Evolutionary conservation across 225 moss, liverwort and hornwort species (phyloP), one percentile per base, ranked within the genome.

Genomic region (Lunularia cruciata): DNA sequence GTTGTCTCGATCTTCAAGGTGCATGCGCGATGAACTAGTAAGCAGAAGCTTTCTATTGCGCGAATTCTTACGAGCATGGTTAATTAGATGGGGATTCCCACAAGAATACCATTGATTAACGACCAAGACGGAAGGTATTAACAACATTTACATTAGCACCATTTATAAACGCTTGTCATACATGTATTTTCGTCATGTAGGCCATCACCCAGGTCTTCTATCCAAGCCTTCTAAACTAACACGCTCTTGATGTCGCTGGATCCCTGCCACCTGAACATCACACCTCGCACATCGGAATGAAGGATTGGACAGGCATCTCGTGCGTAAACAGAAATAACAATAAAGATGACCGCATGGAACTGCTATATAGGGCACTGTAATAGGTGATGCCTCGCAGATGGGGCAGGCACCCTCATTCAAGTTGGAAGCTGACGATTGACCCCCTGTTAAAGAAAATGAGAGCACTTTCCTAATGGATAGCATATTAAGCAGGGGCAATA

Each of bases 291-390:
- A 98, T 60, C 80, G 85, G 2, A 91, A 91, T 62, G 85, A 83
- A 20, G 86, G 75, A 78, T 93, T 93, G 58, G 93, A 79, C 30
- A 98, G 84, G 60, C 79, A 89, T 49, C 98, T 85, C 19, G 93
- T 98, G 37, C 98, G 87, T 47, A 98, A 78, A 57, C 98, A 98
- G 47, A 91, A 98, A 73, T 98, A 98, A 67, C 93, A 98, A 68
- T 93, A 91, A 31, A 88, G 54, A 81, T 98, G 93, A 42, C 93
- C 81, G 65, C 98, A 98, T 20, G 98, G 93, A 23, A 98, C 73
- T 35, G 93, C 83, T 71, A 81, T 77, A 60, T 86, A 93, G 19
- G 91, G 93, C 16, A 88, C 83, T 45, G 77, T 73, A 19, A 98
- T 86, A 37, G 90, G 88, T 35, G 70, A 79, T 48, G 85, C 87